phyloP scores from a whole-genome alignment of 345 rosid genomes.

The Eutrema yunnanense region DNA sequence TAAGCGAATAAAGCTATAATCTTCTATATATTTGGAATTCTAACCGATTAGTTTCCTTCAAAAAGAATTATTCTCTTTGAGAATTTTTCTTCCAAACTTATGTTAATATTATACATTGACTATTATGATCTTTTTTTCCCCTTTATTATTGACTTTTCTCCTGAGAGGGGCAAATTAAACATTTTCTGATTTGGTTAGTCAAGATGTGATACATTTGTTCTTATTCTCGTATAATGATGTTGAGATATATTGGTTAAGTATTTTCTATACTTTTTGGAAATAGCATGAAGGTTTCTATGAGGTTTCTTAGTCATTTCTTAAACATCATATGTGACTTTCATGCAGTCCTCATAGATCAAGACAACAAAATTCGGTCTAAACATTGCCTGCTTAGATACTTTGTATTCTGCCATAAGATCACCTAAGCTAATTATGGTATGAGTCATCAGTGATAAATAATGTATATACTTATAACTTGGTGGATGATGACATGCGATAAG shows the following conservation, averaged over 20 bases:
- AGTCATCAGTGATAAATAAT: not conserved
- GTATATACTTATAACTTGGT: not conserved
- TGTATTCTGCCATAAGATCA: not conserved
- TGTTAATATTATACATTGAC: slow-evolving; percentile 13
- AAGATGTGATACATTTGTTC: not conserved
- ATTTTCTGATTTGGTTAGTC: not conserved
- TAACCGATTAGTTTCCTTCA: not conserved
- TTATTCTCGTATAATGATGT: not conserved
- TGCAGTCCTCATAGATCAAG: not conserved
- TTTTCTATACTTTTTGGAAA: slow-evolving; percentile 9
- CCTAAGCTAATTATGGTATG: not conserved
- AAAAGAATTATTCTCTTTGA: not conserved
- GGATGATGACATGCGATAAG: not conserved
- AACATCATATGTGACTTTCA: not conserved
- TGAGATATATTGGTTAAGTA: not conserved
- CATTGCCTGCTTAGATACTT: not conserved
- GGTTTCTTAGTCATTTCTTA: slow-evolving; percentile 15
- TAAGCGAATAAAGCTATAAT: not conserved
- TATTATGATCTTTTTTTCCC: not conserved
- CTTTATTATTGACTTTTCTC: slow-evolving; percentile 11
- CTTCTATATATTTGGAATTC: not conserved
- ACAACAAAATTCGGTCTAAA: not conserved
- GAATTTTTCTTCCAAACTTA: not conserved
- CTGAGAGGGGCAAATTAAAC: not conserved
- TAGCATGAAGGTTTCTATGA: slow-evolving; percentile 7